A percentile compares a stretch with the other conserved stretches of the same genome.
Evolutionary conservation across 106 monocot genomes (phyloP).

Genomic region (Vanilla planifolia): DNA sequence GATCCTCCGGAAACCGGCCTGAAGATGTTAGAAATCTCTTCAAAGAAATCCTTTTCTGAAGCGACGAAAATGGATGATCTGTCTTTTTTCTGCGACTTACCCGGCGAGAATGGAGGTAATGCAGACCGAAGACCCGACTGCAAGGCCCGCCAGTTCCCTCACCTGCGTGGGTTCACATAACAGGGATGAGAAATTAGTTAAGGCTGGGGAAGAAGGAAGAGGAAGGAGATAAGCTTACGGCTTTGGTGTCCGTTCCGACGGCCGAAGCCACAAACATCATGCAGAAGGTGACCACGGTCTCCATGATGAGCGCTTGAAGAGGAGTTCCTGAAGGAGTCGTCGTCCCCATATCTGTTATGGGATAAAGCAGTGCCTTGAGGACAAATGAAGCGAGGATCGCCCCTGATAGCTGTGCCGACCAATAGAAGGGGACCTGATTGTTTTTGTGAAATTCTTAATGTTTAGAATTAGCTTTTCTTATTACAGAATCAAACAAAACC

Average conservation of each 20-base stretch:
- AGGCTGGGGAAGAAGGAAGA: neutral
- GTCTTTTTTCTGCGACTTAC: conserved; percentile 20
- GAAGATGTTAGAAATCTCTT: neutral
- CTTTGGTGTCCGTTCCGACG: conserved; percentile 64
- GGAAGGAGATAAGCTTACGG: conserved; percentile 22
- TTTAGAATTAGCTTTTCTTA: too few species aligned
- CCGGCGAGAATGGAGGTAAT: conserved; percentile 67
- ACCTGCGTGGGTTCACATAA: conserved; percentile 35
- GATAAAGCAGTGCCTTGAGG: conserved; percentile 35
- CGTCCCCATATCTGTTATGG: conserved; percentile 27
- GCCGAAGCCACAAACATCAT: conserved; percentile 75
- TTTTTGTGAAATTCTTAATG: neutral
- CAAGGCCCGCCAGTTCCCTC: conserved; percentile 63
- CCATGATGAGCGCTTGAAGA: conserved; percentile 34
- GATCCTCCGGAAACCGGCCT: conserved; percentile 83
- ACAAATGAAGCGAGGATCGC: conserved; percentile 29
- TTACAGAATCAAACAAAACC: too few species aligned
- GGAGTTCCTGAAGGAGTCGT: conserved; percentile 36
- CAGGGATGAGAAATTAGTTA: neutral
- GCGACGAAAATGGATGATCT: neutral
- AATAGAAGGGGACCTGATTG: conserved; percentile 54
- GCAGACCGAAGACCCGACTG: conserved; percentile 62
- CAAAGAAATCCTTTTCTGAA: neutral
- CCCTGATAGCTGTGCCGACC: conserved; percentile 48
- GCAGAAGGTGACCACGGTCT: conserved; percentile 54